Evolutionary conservation across 495 filamentous ascomycete species (phyloP), one percentile per base, ranked within the genome.

Genomic region (Cladorrhinum samala): DNA sequence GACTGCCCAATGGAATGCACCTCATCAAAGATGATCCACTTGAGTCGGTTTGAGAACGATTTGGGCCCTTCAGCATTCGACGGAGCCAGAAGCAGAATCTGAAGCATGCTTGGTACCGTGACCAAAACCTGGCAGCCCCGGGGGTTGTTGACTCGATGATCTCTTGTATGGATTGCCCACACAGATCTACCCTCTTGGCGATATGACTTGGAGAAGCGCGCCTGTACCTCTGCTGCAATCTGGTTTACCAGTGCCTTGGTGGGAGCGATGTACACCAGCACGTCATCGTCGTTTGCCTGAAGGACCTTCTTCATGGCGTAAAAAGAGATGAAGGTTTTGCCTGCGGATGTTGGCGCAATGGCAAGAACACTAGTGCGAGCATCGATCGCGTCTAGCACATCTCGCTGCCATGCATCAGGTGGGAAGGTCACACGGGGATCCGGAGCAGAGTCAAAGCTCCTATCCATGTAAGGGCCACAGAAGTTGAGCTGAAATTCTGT

Each of bases 241-340:
- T 91, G 87, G 63, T 91, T 91, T 51, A 91, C 86, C 11, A 91
- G 67, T 7, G 87, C 87, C 66, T 91, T 91, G 1, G 88, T 91
- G 1, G 87, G 87, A 1, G 86, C 87, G 21, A 91, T 81, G 60
- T 90, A 91, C 5, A 91, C 83, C 3, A 91, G 62, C 9, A 91
- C 73, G 16, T 80, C 80, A 25, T 88, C 79, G 56, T 89, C 75
- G 48, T 80, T 77, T 4, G 75, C 75, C 57, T 84, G 69, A 17
- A 91, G 73, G 9, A 90, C 67, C 60, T 88, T 80, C 57, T 84
- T 82, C 82, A 91, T 91, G 0, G 87, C 87, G 58, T 91, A 89
- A 68, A 91, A 91, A 1, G 71, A 73, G 48, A 79, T 78, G 55
- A 80, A 80, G 0, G 77, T 80, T 57, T 80, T 80, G 39, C 77